Percentiles rank a stretch among this genome's conserved stretches.
Conservation (phyloP, 768 basidiomycete species). For the Scleroderma citrinum region DNA sequence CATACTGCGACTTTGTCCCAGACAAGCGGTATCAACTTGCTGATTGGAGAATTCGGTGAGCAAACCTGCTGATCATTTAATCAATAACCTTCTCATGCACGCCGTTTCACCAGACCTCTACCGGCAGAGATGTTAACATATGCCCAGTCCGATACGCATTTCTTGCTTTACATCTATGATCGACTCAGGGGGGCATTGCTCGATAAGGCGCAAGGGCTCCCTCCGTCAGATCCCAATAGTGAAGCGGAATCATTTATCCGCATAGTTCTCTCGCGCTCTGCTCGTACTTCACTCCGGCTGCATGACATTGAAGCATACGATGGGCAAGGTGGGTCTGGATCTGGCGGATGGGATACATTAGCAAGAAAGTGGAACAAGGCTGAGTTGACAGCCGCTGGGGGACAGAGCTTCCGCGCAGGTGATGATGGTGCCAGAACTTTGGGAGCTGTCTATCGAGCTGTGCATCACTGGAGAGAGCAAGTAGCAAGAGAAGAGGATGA, state of each 20-base stretch:
- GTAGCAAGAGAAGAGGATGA: conserved; percentile 83
- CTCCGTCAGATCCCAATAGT: conserved; percentile 22
- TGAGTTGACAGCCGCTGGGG: conserved; percentile 26
- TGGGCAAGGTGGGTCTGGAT: conserved; percentile 52
- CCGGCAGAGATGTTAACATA: conserved; percentile 87
- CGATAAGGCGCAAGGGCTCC: conserved; percentile 47
- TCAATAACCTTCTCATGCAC: too few relatives aligned
- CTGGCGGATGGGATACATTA: conserved; percentile 71
- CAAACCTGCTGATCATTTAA: too few relatives aligned
- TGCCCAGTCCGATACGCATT: conserved; percentile 95
- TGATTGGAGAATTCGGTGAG: conserved; percentile 91
- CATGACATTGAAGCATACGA: conserved; percentile 73
- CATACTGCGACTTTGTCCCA: conserved; percentile 84
- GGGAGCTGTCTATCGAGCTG: conserved; percentile 57
- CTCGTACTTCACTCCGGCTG: conserved; percentile 67
- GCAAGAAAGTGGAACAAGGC: conserved; percentile 81
- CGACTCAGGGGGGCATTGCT: conserved; percentile 82
- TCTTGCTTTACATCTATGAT: conserved; percentile 89
- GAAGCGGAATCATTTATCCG: conserved; percentile 41
- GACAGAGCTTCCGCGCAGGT: conserved; percentile 29
- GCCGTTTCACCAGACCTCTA: conserved; percentile 49
- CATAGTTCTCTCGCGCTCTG: conserved; percentile 65
- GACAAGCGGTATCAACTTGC: conserved; percentile 97
- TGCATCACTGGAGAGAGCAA: conserved; percentile 82
- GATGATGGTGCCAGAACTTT: conserved; percentile 35